phyloP scores from a whole-genome alignment of 345 rosid genomes.

The Pugionium dolabratum region DNA sequence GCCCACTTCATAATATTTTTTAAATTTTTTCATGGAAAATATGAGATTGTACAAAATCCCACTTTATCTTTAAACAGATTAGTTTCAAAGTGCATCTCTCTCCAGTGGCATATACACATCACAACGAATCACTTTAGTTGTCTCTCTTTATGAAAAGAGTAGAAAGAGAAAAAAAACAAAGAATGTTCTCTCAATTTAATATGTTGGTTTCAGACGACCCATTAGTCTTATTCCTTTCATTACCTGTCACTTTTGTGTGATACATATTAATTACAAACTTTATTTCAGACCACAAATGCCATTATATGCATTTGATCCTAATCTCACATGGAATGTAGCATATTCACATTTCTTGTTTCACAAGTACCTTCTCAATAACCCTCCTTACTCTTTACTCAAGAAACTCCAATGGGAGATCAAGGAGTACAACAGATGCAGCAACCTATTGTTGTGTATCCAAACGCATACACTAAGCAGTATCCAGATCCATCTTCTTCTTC shows the following conservation, averaged over 20 bases:
- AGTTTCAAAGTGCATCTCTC: slow-evolving; percentile 34
- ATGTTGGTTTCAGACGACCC: slow-evolving; percentile 26
- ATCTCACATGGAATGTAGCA: slow-evolving; percentile 34
- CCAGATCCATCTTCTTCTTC: slow-evolving; percentile 43
- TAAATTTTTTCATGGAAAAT: slow-evolving; percentile 23
- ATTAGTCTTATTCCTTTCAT: slow-evolving; percentile 34
- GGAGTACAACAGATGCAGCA: slow-evolving; percentile 47
- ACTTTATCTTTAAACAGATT: slow-evolving; percentile 40
- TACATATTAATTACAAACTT: slow-evolving; percentile 9
- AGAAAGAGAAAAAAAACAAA: slow-evolving; percentile 38
- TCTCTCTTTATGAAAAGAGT: slow-evolving; percentile 45
- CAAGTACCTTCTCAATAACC: slow-evolving; percentile 36
- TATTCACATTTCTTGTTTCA: slow-evolving; percentile 42
- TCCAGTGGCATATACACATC: slow-evolving; percentile 31
- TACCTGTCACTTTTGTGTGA: slow-evolving; percentile 39
- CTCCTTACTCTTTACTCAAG: slow-evolving; percentile 46
- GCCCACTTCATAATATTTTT: slow-evolving; percentile 18
- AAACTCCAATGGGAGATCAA: slow-evolving; percentile 42
- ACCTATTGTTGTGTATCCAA: slow-evolving; percentile 57
- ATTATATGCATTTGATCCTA: slow-evolving; percentile 29
- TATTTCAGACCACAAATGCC: slow-evolving; percentile 13
- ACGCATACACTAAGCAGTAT: slow-evolving; percentile 44
- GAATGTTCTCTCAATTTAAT: slow-evolving; percentile 38
- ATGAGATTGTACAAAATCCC: slow-evolving; percentile 30
- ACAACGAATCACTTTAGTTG: slow-evolving; percentile 39